These are phyloP conservation scores for Centaurea solstitialis DNA, from an alignment of 129 eudicot genomes.

Conservation along the genomic window DNA sequence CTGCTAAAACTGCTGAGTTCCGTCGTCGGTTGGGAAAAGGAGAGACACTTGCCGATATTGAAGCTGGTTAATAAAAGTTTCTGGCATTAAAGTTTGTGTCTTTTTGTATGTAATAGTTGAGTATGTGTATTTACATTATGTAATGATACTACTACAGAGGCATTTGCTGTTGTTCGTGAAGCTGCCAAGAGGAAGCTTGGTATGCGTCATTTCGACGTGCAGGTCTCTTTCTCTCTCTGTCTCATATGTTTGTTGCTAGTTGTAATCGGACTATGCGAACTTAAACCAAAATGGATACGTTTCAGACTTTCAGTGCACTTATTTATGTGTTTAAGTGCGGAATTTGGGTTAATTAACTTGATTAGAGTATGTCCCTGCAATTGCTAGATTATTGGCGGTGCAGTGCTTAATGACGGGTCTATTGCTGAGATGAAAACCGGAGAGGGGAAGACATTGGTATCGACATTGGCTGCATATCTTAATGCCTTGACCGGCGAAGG, in stretches of 20 bases:
- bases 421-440: constrained; percentile 99
- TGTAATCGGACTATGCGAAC: constrained; percentile 2
- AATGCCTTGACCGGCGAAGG: constrained; percentile 95
- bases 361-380: constrained; percentile 11
- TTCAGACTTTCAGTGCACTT: neutral
- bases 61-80: constrained; percentile 63
- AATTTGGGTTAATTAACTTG: constrained; percentile 5
- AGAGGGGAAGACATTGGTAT: constrained; percentile 96
- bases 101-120: neutral
- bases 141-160: constrained; percentile 49
- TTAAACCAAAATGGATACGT: neutral
- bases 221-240: constrained; percentile 46
- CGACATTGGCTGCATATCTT: constrained; percentile 96
- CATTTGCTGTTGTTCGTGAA: constrained; percentile 98
- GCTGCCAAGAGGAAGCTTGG: constrained; percentile 99
- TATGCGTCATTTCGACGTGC: constrained; percentile 99
- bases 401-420: constrained; percentile 95
- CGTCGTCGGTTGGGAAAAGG: constrained; percentile 70
- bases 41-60: constrained; percentile 87
- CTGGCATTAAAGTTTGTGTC: constrained; percentile 15
- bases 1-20: constrained; percentile 80
- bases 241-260: constrained; percentile 4
- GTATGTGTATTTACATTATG: neutral
- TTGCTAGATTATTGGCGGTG: constrained; percentile 93
- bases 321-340: neutral